Percentiles rank a stretch among this genome's conserved stretches.
Evolutionary conservation across 495 filamentous ascomycete species (phyloP).

Genomic region (Cercophora samala): DNA sequence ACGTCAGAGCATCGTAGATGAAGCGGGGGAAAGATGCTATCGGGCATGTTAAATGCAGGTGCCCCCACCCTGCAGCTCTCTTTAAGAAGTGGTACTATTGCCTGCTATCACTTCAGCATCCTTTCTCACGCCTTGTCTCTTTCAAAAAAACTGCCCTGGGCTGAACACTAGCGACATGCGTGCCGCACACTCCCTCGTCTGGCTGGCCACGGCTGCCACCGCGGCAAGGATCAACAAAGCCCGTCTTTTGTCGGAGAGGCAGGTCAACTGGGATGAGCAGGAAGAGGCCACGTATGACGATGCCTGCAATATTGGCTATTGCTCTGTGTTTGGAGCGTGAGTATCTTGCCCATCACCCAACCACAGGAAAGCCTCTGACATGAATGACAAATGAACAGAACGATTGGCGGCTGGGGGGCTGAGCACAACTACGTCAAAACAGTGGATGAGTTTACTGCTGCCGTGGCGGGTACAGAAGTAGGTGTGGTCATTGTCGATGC

Average conservation of each 20-base stretch:
- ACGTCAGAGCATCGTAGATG: background rate
- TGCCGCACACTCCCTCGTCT: background rate
- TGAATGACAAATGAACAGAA: background rate
- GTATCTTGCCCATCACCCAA: no score
- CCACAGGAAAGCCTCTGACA: slow-evolving; percentile 1
- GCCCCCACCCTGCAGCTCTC: background rate
- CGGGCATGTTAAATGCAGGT: background rate
- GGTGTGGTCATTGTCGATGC: slow-evolving; percentile 49
- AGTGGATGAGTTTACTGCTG: slow-evolving; percentile 44
- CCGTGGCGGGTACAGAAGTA: slow-evolving; percentile 40
- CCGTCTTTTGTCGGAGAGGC: background rate
- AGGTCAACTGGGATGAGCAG: background rate
- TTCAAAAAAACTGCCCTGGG: no score
- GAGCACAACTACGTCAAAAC: slow-evolving; percentile 48
- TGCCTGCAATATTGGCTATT: slow-evolving; percentile 22
- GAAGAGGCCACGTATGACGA: slow-evolving; percentile 18
- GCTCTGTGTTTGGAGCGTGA: slow-evolving; percentile 19
- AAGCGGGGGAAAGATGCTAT: background rate
- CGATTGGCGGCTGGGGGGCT: slow-evolving; percentile 22
- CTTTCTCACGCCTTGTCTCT: no score
- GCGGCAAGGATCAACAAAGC: background rate
- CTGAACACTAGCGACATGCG: no score
- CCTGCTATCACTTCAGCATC: background rate
- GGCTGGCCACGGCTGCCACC: background rate
- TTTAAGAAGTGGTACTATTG: background rate